Evolutionary conservation across 2,329 filamentous ascomycete genomes (phyloP).

Genomic region (Cladophialophora psammophila): DNA sequence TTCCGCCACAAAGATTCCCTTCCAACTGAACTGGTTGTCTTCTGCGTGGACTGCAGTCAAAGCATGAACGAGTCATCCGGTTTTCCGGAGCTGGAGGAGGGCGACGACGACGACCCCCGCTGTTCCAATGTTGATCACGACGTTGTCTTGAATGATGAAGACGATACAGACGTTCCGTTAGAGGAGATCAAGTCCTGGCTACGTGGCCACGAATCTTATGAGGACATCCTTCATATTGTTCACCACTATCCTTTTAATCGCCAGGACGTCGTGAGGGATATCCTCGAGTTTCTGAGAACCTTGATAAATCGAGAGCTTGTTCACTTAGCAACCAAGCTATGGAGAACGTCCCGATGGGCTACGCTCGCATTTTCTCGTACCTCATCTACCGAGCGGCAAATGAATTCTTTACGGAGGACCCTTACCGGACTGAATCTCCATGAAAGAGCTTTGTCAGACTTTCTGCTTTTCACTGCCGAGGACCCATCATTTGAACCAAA

Average conservation of each 20-base stretch:
- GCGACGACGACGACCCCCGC: neutral
- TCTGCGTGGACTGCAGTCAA: slow-evolving; percentile 47
- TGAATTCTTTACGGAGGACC: slow-evolving; percentile 21
- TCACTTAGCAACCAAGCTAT: slow-evolving; percentile 7
- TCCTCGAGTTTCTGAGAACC: slow-evolving; percentile 4
- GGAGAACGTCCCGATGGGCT: slow-evolving; percentile 2
- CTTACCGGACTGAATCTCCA: slow-evolving; percentile 34
- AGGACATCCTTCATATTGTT: slow-evolving; percentile 25
- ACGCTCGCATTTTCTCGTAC: slow-evolving; percentile 12
- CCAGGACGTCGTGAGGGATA: neutral
- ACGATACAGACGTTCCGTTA: slow-evolving; percentile 9
- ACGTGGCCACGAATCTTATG: slow-evolving; percentile 19
- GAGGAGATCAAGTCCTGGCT: slow-evolving; percentile 24
- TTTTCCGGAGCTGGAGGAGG: slow-evolving; percentile 45
- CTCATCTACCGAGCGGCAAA: neutral
- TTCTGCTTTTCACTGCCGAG: slow-evolving; percentile 42
- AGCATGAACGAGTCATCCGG: slow-evolving; percentile 45
- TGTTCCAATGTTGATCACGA: neutral
- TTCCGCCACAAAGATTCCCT: slow-evolving; percentile 40
- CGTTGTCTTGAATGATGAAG: slow-evolving; percentile 16
- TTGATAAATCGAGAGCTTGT: neutral
- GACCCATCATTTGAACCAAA: slow-evolving; percentile 24
- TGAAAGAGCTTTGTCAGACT: slow-evolving; percentile 41
- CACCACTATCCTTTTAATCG: neutral
- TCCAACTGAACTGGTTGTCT: slow-evolving; percentile 48